Evolutionary conservation across 306 rosid species (phyloP), one percentile per base, ranked within the genome.

Genomic region (Gastrolobium villosum): DNA sequence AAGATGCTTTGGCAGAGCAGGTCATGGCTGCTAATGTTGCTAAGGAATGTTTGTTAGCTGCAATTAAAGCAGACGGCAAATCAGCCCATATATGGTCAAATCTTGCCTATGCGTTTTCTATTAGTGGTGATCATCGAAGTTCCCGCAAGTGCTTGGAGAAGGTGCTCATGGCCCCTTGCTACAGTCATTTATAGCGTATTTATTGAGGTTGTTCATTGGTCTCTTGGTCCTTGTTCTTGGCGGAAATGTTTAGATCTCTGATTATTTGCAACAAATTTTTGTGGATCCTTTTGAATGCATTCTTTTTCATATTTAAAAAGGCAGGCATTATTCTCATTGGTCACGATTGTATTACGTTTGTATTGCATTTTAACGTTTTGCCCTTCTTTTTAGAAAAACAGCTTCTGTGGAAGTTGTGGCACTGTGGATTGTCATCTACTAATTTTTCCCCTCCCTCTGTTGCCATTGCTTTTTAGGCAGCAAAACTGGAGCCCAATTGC

Each of bases 81-180:
- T 92, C 97, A 80, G 97, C 96, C 44, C 99, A 95, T 86, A 79
- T 89, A 15, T 95, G 97, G 99, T 87, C 91, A 41, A 95, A 89
- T 88, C 98, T 95, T 84, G 96, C 97, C 34, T 82, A 87, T 87
- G 96, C 94, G 57, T 92, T 91, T 86, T 79, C 77, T 81, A 46
- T 91, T 72, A 83, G 71, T 66, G 96, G 97, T 64, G 98, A 95
- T 88, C 90, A 91, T 81, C 88, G 94, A 84, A 92, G 92, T 88
- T 91, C 97, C 83, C 79, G 91, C 90, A 92, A 92, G 85, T 92
- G 98, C 88, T 87, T 92, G 86, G 98, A 92, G 94, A 92, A 92
- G 99, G 99, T 94, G 91, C 91, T 84, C 54, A 83, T 78, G 88
- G 88, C 81, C 86, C 70, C 84, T 81, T 87, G 88, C 79, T 84